These are phyloP conservation scores for Pseudozyma thailandica DNA, from an alignment of 1,284 basidiomycete genomes.

Conservation along the genomic window DNA sequence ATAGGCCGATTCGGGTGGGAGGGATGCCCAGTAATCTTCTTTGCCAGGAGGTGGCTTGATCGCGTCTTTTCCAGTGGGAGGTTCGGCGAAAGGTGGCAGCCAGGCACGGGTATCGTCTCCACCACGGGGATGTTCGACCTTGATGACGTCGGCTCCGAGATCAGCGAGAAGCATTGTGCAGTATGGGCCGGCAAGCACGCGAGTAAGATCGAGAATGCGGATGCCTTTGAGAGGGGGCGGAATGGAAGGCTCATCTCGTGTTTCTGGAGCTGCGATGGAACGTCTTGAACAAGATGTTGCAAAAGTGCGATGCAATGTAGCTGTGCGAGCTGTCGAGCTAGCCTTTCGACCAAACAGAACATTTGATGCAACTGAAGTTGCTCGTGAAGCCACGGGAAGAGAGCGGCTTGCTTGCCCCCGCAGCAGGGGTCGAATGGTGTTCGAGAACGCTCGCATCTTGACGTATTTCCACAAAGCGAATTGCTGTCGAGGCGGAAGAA, in stretches of 20 bases:
- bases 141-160: constrained; percentile 88
- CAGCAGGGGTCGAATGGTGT: constrained; percentile 13
- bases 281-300: neutral
- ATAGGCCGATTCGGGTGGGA: constrained; percentile 91
- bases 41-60: constrained; percentile 69
- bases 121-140: constrained; percentile 70
- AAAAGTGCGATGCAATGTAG: constrained; percentile 1
- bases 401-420: constrained; percentile 1
- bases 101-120: constrained; percentile 86
- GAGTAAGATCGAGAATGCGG: constrained; percentile 84
- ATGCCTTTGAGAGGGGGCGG: constrained; percentile 80
- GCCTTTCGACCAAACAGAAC: too few relatives aligned
- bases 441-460: constrained; percentile 12
- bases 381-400: neutral
- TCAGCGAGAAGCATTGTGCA: constrained; percentile 83
- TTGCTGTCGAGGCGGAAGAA: neutral
- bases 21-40: constrained; percentile 71
- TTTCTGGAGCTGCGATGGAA: constrained; percentile 1
- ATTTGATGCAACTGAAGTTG: too few relatives aligned
- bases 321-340: neutral
- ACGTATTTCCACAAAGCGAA: neutral
- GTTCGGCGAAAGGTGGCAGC: constrained; percentile 55
- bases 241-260: constrained; percentile 48
- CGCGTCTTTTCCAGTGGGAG: constrained; percentile 38
- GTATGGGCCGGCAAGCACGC: constrained; percentile 88